Conservation (phyloP, 2,329 filamentous ascomycete genomes). For the Colletotrichum tofieldiae region DNA sequence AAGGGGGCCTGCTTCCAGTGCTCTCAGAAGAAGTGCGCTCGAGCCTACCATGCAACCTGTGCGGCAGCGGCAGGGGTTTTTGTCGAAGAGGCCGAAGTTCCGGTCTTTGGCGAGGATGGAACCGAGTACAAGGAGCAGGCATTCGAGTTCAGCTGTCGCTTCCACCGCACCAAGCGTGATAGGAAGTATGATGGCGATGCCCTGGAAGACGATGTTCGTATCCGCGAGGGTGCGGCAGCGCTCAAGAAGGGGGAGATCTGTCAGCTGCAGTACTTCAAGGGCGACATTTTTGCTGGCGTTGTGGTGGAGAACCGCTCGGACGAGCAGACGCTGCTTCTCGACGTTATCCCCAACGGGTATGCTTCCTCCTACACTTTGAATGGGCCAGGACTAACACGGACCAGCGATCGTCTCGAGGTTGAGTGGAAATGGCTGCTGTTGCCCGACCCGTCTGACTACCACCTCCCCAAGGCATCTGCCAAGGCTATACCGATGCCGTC, state of each 20-base stretch:
- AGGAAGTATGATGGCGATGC: constrained; percentile 79
- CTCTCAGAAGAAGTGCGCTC: constrained; percentile 92
- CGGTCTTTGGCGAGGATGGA: constrained; percentile 90
- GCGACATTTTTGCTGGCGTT: constrained; percentile 91
- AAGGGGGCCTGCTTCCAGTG: constrained; percentile 98
- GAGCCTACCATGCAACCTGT: constrained; percentile 96
- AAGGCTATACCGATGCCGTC: constrained; percentile 81
- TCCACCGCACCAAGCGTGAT: constrained; percentile 90
- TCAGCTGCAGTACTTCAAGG: constrained; percentile 87
- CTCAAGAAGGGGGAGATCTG: constrained; percentile 83
- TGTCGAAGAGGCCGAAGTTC: constrained; percentile 88
- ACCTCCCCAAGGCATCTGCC: constrained; percentile 80
- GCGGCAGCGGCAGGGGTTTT: constrained; percentile 93
- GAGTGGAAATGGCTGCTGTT: constrained; percentile 88
- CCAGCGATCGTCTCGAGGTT: constrained; percentile 81
- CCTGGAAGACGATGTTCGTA: constrained; percentile 79
- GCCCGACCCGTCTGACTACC: constrained; percentile 79
- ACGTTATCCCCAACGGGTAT: constrained; percentile 88
- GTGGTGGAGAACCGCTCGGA: constrained; percentile 86
- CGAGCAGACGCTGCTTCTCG: constrained; percentile 84
- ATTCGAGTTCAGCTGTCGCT: constrained; percentile 94
- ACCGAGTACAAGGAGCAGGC: constrained; percentile 93
- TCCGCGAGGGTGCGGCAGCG: constrained; percentile 77
- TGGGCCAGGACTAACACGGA: constrained; percentile 57
- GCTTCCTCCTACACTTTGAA: constrained; percentile 51